A percentile compares a stretch with the other conserved stretches of the same genome.
Evolutionary conservation across 139 green algal genomes (phyloP).

Genomic region (Asterochloris sp.): DNA sequence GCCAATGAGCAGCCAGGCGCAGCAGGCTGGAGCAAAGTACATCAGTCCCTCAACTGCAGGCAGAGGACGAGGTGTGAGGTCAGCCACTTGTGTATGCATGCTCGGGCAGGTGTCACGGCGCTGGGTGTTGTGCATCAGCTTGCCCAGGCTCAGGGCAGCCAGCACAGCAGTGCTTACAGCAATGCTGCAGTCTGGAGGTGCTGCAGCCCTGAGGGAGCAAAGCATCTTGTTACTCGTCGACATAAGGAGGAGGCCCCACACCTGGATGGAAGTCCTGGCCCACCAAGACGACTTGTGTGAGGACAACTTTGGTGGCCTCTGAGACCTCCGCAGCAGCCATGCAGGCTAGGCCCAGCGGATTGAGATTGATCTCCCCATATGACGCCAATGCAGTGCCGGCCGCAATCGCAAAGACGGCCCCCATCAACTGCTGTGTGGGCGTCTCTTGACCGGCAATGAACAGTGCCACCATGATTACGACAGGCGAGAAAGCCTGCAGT

Average conservation of each 20-base stretch:
- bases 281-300: slow-evolving; percentile 82
- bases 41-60: slow-evolving; percentile 80
- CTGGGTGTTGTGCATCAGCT: not conserved
- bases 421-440: slow-evolving; percentile 58
- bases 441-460: slow-evolving; percentile 72
- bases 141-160: not conserved
- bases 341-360: slow-evolving; percentile 52
- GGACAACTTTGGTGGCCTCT: slow-evolving; percentile 77
- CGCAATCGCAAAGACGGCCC: slow-evolving; percentile 57
- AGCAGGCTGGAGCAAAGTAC: slow-evolving; percentile 82
- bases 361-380: slow-evolving; percentile 69
- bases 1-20: slow-evolving; percentile 69
- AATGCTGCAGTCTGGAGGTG: not conserved
- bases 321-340: slow-evolving; percentile 72
- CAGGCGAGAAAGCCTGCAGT: slow-evolving; percentile 76
- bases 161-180: not conserved
- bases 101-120: not conserved
- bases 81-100: too few relatives aligned
- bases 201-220: not conserved
- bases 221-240: not conserved
- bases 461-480: slow-evolving; percentile 84
- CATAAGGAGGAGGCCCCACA: slow-evolving; percentile 8
- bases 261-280: slow-evolving; percentile 84
- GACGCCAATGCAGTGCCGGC: slow-evolving; percentile 68
- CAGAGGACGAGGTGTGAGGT: too few relatives aligned